Percentiles rank a stretch among this genome's conserved stretches.
Conservation (phyloP, 305 asterid species). For the Rubia peregrina region DNA sequence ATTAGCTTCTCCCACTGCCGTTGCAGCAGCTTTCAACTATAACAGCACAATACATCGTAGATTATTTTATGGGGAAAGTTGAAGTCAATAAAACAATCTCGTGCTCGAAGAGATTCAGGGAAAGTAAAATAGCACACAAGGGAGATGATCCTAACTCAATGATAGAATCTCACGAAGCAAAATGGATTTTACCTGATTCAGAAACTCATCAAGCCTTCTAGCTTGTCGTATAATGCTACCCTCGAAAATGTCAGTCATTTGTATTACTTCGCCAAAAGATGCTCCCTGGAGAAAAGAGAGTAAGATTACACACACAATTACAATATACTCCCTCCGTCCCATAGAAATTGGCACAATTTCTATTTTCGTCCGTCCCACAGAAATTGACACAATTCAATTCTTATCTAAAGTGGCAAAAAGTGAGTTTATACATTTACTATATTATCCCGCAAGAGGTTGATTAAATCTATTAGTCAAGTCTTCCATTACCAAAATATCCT, state of each 20-base stretch:
- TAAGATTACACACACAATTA: background rate
- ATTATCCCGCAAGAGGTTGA: no score
- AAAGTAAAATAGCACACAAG: no score
- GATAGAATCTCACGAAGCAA: background rate
- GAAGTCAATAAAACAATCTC: background rate
- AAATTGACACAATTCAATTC: no score
- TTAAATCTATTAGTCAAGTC: no score
- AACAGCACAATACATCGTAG: background rate
- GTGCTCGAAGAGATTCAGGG: background rate
- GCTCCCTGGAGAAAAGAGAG: slow-evolving; percentile 54
- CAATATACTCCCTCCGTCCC: no score
- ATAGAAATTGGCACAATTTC: no score
- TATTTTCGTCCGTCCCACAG: no score
- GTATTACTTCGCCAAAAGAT: slow-evolving; percentile 67
- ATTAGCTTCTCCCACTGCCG: slow-evolving; percentile 78
- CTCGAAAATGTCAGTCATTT: slow-evolving; percentile 87
- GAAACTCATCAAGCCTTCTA: slow-evolving; percentile 91
- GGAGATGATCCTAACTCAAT: background rate
- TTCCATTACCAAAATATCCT: no score
- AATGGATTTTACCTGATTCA: slow-evolving; percentile 61
- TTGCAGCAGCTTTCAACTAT: slow-evolving; percentile 84
- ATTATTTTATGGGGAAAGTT: background rate
- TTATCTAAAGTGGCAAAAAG: no score
- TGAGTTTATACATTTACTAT: no score
- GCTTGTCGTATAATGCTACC: slow-evolving; percentile 48